Evolutionary conservation across 306 rosid genomes (phyloP), one percentile per base, ranked within the genome.

Genomic region (Elaeagnus macrophylla): DNA sequence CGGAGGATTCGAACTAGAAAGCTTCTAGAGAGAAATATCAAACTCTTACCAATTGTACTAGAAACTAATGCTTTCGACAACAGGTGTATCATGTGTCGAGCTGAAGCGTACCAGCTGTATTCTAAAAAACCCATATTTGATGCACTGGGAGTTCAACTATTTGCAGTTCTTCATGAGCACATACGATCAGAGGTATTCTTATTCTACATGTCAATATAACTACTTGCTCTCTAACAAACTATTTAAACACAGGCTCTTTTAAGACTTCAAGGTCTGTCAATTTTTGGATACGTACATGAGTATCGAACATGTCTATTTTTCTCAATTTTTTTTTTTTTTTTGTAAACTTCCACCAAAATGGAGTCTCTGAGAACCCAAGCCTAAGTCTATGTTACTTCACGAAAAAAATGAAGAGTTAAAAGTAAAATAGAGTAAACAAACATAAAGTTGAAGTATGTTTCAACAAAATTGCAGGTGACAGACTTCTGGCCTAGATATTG

Each of bases 71-170:
- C 44, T 63, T 44, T 53, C 67, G 74, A 56, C 59, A 75, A 81
- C 82, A 89, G 97, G 74, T 89, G 95, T 84, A 79, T 89, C 67
- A 86, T 89, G 97, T 89, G 95, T 59, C 74, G 97, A 81, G 97
- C 95, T 48, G 97, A 86, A 76, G 97, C 95, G 65, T 94, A 89
- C 79, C 81, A 81, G 61, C 75, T 86, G 15, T 89, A 75, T 48
- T 74, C 88, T 32, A 83, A 68, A 71, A 89, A 89, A 67, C 82
- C 90, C n/a, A 68, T 85, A 61, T 86, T 85, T 69, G 97, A 89
- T 68, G 74, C 97, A 67, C 85, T 89, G 53, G 97, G 97, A 35
- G 36, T 83, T 68, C 89, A 77, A 72, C 84, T 86, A 63, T 65
- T 71, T 64, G 94, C 90, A n/a, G 84, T 89, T 74, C 74, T 89